Base-by-base conservation (phyloP, 352 stramenopile genomes). In the Phytophthora aleatoria region DNA sequence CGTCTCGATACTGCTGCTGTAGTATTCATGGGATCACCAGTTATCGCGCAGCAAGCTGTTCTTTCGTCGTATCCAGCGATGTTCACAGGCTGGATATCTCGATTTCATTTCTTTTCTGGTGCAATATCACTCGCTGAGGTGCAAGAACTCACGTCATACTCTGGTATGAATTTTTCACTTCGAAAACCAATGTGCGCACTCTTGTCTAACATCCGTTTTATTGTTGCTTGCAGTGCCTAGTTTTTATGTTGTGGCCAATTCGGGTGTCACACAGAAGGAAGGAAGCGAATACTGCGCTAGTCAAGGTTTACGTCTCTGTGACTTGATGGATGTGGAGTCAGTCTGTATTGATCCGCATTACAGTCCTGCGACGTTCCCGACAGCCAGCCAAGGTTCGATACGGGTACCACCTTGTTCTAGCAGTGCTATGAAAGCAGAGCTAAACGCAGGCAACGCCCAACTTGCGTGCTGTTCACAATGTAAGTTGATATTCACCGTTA, bases 1-100 rank as follows among this genome's bases (percentile, higher is more conserved):
- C 15, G 30, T 13, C 31, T 71, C 3, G 67, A 74, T 16, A 47
- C 26, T 16, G 8, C 15, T 1, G n/a, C 5, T 15, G 2, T 51
- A 1, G 20, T 43, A 12, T 27, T 31, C 0, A 11, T 66, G 7
- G 31, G 12, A 13, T 10, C 56, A 13, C 43, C 61, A 26, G n/a
- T n/a, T 15, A 50, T 71, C 42, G 67, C 61, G 3, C 20, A 63
- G 27, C 8, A 56, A 24, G 67, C 67, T 27, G 45, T 74, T 13
- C 39, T 87, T 9, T 85, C 71, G 1, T 52, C 45, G 12, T 9
- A 26, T 13, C 30, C 43, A 20, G 15, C 28, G n/a, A 45, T 31
- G 3, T 85, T 85, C 48, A 62, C 30, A 0, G 80, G 80, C 9
- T 87, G 77, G 77, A 78, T 89, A 15, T 61, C 69, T 3, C 62